Evolutionary conservation across 805 yeast species (phyloP), one percentile per base, ranked within the genome.

Genomic region (Yarrowia osloensis): DNA sequence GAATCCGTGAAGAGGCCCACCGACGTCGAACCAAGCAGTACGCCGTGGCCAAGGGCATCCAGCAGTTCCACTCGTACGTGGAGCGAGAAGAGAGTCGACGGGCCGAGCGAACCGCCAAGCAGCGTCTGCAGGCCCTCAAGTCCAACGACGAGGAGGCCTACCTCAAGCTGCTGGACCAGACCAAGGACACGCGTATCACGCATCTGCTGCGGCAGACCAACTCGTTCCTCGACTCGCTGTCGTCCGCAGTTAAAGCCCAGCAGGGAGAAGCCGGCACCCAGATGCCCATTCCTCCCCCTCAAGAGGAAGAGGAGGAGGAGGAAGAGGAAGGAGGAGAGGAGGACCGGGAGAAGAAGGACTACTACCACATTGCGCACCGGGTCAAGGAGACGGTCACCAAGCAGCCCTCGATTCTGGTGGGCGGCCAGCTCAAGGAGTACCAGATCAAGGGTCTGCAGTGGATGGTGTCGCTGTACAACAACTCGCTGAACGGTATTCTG

Each of bases 61-160:
- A 84, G 49, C 85, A 79, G 59, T 83, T 84, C 73, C 99, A 95
- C 75, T 77, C 82, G 15, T 89, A 87, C 70, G 83, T 89, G 17
- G 97, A 94, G 73, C 89, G 88, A 73, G 99, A 95, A 73, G 98
- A 94, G 75, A 89, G 88, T 70, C 88, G 88, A 77, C 86, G 92
- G 70, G 80, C 90, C n/a, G 99, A 95, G 77, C 85, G 88, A 72
- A 95, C 91, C 75, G 99, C 99, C 40, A 94, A 92, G 77, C 98
- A 94, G 77, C 96, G 99, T 88, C 86, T 95, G 76, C 97, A 90
- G 79, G 98, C 98, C 9, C 85, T 95, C 82, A 90, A 91, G 73
- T 89, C 96, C 66, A 95, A 94, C 78, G 98, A 94, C 79, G 99
- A 95, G 78, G 99, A 94, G 77, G 98, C 98, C 0, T 94, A 94